Evolutionary conservation across 2,329 filamentous ascomycete genomes (phyloP), one percentile per base, ranked within the genome.

Genomic region (Penicillium sp.): DNA sequence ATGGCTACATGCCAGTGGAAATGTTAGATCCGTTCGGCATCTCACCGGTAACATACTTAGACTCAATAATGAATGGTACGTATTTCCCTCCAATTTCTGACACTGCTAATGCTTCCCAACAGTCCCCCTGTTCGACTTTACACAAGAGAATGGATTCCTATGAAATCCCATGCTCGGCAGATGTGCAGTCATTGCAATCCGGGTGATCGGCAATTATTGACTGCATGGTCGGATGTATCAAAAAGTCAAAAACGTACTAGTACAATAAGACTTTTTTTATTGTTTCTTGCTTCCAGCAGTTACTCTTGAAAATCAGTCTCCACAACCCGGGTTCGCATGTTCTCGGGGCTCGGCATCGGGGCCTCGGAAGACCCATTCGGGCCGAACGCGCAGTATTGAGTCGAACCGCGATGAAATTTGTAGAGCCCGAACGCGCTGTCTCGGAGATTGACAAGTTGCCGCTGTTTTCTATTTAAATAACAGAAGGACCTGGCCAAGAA

Each of bases 1-100:
- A 59, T 48, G 46, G 39, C 10, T 58, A 63, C 41, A 39, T 63
- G 11, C 39, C 39, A 41, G 19, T 13, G 3, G 59, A 68, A 5
- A 54, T 61, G 33, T 37, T 50, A 1, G 56, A 64, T 41, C 45
- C 54, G 2, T 47, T 64, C n/a, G 63, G 65, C 10, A 56, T 62
- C 3, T 71, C 68, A 3, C 68, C 67, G 1, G 56, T 68, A 9
- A 62, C 63, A 0, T 70, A 68, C n/a, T 56, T 70, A 1, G 68
- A 70, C 24, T 69, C 67, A 3, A 69, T 70, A 0, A 71, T 69
- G 69, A 70, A 71, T 26, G 61, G 67, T 69, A 61, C 6, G 61
- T 50, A 1, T 9, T 4, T n/a, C 7, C 11, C 10, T 31, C 8
- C 31, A 14, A 10, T n/a, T 10, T 3, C 24, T 21, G 31, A n/a